Conservation (phyloP, 1,139 yeast genomes). For the Hyphopichia fennica region DNA sequence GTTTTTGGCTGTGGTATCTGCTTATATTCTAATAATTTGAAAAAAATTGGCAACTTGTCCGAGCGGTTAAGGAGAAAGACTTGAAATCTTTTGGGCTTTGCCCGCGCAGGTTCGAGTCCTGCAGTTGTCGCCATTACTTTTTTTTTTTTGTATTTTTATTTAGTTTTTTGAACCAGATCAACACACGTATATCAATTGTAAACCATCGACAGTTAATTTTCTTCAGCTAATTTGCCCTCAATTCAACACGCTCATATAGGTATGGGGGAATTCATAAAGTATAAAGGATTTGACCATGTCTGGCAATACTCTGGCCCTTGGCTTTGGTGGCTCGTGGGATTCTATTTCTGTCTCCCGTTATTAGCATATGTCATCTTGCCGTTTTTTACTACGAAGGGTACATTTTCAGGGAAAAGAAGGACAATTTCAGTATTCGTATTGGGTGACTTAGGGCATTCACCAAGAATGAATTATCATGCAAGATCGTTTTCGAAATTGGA, state of each 20-base stretch:
- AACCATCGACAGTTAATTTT: too few species aligned
- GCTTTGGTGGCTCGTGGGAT: slow-evolving; percentile 36
- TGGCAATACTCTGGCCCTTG: slow-evolving; percentile 36
- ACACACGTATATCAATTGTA: neutral
- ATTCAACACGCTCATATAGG: too few species aligned
- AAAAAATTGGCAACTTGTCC: slow-evolving; percentile 32
- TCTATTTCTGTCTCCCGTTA: slow-evolving; percentile 37
- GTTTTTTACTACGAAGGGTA: slow-evolving; percentile 18
- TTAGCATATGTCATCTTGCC: slow-evolving; percentile 39
- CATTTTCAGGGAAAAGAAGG: slow-evolving; percentile 29
- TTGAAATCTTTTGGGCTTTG: slow-evolving; percentile 41
- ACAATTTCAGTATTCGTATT: slow-evolving; percentile 76
- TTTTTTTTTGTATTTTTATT: slow-evolving; percentile 7
- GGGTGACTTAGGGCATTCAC: slow-evolving; percentile 95
- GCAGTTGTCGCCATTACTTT: slow-evolving; percentile 35
- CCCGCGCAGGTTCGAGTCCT: slow-evolving; percentile 44
- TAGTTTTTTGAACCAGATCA: neutral
- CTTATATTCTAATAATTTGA: neutral
- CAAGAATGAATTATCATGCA: slow-evolving; percentile 93
- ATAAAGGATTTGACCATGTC: slow-evolving; percentile 28
- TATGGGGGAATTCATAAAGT: slow-evolving; percentile 18
- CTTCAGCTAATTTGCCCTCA: too few species aligned
- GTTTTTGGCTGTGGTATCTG: too few species aligned
- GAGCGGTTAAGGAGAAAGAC: slow-evolving; percentile 43
- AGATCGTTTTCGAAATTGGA: slow-evolving; percentile 68